Conservation (phyloP, 805 yeast genomes). For the Metschnikowia colocasiae region DNA sequence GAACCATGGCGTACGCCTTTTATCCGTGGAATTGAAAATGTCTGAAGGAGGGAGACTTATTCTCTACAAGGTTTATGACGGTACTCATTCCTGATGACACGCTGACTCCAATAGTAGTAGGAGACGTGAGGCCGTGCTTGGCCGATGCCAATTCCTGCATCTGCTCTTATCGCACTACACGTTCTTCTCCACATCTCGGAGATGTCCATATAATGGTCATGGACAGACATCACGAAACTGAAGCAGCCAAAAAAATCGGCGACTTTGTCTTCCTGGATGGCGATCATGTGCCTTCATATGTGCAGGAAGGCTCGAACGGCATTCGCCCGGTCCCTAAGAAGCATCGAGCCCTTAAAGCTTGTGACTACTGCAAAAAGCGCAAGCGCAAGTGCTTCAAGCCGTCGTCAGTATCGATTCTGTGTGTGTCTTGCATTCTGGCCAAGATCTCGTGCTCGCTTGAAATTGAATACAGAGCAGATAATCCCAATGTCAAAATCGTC, state of each 20-base stretch:
- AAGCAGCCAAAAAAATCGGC: neutral
- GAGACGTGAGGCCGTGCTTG: neutral
- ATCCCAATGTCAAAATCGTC: conserved; percentile 16
- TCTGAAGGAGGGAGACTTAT: conserved; percentile 8
- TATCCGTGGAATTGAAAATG: conserved; percentile 19
- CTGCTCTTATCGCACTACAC: neutral
- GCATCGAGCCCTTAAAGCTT: conserved; percentile 48
- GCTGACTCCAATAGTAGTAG: neutral
- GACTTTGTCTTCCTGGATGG: neutral
- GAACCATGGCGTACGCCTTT: conserved; percentile 30
- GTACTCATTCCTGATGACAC: neutral
- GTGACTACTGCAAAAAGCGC: conserved; percentile 52
- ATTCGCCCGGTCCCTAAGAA: conserved; percentile 3
- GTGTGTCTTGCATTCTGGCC: conserved; percentile 57
- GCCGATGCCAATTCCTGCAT: neutral
- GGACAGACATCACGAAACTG: neutral
- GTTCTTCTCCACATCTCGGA: neutral
- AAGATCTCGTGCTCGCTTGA: conserved; percentile 52
- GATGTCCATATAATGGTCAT: neutral
- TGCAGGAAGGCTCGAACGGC: neutral
- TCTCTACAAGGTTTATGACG: conserved; percentile 1
- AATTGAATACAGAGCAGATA: conserved; percentile 9
- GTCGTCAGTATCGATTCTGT: conserved; percentile 41
- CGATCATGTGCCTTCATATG: neutral
- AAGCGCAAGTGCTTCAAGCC: conserved; percentile 63